phyloP scores from a whole-genome alignment of 2,329 filamentous ascomycete species.

The Ophiocordyceps sinensis region DNA sequence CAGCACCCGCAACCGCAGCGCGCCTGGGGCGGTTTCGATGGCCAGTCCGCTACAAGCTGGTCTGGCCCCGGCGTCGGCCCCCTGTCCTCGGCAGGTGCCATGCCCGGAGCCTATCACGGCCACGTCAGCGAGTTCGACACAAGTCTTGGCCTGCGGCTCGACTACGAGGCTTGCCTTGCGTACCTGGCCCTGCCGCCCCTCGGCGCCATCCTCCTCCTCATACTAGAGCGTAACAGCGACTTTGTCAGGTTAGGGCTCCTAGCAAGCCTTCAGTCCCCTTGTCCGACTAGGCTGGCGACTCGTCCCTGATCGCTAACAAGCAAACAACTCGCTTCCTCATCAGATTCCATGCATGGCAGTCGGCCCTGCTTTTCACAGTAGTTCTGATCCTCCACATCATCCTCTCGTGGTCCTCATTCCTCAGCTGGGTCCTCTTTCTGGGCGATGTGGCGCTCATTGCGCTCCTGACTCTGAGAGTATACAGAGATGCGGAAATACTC shows the following conservation, averaged over 20 bases:
- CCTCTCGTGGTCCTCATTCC: conserved; percentile 68
- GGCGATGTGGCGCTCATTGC: conserved; percentile 63
- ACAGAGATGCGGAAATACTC: conserved; percentile 61
- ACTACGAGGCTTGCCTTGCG: conserved; percentile 81
- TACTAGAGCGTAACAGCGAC: conserved; percentile 88
- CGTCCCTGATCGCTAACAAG: neutral
- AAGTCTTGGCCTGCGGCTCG: conserved; percentile 69
- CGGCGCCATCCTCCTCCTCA: conserved; percentile 69
- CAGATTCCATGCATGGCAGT: conserved; percentile 96
- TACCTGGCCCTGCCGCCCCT: conserved; percentile 77
- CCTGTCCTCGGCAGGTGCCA: conserved; percentile 5
- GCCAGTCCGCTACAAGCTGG: conserved; percentile 16
- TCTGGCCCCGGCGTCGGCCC: conserved; percentile 7
- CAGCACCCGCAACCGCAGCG: conserved; percentile 41
- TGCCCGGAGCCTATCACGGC: conserved; percentile 23
- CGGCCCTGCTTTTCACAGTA: conserved; percentile 64
- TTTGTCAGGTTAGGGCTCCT: conserved; percentile 61
- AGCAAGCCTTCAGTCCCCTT: conserved; percentile 1
- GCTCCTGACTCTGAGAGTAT: conserved; percentile 65
- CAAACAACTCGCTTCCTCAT: conserved; percentile 3
- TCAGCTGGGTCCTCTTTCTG: conserved; percentile 73
- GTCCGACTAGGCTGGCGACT: neutral
- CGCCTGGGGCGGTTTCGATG: conserved; percentile 30
- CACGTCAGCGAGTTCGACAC: conserved; percentile 80
- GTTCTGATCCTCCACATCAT: conserved; percentile 67